Evolutionary conservation across 177 flowering plant genomes (phyloP).

Genomic region (Vitis hybrid): DNA sequence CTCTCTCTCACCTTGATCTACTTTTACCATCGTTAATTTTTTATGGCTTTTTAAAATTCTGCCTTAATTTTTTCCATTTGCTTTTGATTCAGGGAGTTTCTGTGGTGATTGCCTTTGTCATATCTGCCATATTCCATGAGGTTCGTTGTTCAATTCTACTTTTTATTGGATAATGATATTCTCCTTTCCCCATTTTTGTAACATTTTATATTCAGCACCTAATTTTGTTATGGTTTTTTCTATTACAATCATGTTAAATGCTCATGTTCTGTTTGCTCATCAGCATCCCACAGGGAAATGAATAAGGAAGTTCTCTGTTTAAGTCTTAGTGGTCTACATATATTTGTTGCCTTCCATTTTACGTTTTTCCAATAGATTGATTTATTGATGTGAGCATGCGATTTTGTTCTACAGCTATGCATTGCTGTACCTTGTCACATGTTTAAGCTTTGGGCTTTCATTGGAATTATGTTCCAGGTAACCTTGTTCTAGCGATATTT

Average conservation of each 20-base stretch:
- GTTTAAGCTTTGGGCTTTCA: constrained; percentile 95
- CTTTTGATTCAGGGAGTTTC: constrained; percentile 56
- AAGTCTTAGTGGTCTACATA: background rate
- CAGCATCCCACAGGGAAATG: too few relatives aligned
- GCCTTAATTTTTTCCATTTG: constrained; percentile 1
- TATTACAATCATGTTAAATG: background rate
- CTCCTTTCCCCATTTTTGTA: background rate
- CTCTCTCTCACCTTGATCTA: too few relatives aligned
- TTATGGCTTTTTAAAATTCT: background rate
- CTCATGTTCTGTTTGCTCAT: too few relatives aligned
- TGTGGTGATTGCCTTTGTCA: constrained; percentile 56
- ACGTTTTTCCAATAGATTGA: background rate
- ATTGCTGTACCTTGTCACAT: constrained; percentile 91
- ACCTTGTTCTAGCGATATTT: background rate
- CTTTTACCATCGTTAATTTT: background rate
- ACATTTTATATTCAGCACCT: background rate
- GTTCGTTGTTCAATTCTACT: constrained; percentile 28
- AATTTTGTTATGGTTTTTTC: background rate
- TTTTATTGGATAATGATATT: background rate
- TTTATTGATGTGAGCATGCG: constrained; percentile 1
- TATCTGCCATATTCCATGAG: constrained; percentile 90
- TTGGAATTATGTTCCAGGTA: constrained; percentile 93
- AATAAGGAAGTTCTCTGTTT: background rate
- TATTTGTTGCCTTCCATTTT: background rate
- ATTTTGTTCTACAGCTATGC: constrained; percentile 53